Evolutionary conservation across 2,329 filamentous ascomycete species (phyloP).

Genomic region (Phialocephala subalpina): DNA sequence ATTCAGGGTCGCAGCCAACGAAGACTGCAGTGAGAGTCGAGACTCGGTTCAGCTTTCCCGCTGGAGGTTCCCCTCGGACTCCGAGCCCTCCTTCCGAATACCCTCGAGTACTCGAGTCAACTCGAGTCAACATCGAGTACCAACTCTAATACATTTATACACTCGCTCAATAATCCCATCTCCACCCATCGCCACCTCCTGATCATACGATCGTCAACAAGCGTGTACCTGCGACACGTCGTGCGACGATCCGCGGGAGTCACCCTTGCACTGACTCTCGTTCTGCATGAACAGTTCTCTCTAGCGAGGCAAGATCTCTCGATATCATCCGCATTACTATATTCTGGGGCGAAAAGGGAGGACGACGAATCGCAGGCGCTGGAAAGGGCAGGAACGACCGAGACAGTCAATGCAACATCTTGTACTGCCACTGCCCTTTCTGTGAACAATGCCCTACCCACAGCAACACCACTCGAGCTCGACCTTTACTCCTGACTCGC

Average conservation of each 20-base stretch:
- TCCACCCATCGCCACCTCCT: background rate
- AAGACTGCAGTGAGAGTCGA: background rate
- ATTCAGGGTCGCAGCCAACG: slow-evolving; percentile 12
- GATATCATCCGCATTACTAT: slow-evolving; percentile 6
- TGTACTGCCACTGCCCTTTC: slow-evolving; percentile 16
- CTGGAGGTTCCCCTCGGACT: background rate
- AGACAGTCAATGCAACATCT: slow-evolving; percentile 30
- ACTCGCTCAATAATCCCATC: slow-evolving; percentile 11
- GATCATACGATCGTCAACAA: slow-evolving; percentile 7
- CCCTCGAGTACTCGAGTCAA: too few relatives aligned
- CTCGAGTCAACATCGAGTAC: background rate
- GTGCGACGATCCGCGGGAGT: slow-evolving; percentile 13
- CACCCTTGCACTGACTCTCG: background rate
- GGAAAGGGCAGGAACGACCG: slow-evolving; percentile 30
- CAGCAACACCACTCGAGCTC: slow-evolving; percentile 3
- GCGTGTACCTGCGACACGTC: slow-evolving; percentile 20
- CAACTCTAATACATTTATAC: background rate
- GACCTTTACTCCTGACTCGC: slow-evolving; percentile 10
- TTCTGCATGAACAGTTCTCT: slow-evolving; percentile 17
- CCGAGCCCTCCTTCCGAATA: background rate
- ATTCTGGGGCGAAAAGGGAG: background rate
- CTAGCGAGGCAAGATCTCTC: slow-evolving; percentile 15
- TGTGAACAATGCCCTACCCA: slow-evolving; percentile 26
- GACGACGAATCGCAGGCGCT: background rate
- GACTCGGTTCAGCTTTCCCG: background rate